Evolutionary conservation across 1,284 basidiomycete genomes (phyloP).

Genomic region (Hypsizygus ulmarius): DNA sequence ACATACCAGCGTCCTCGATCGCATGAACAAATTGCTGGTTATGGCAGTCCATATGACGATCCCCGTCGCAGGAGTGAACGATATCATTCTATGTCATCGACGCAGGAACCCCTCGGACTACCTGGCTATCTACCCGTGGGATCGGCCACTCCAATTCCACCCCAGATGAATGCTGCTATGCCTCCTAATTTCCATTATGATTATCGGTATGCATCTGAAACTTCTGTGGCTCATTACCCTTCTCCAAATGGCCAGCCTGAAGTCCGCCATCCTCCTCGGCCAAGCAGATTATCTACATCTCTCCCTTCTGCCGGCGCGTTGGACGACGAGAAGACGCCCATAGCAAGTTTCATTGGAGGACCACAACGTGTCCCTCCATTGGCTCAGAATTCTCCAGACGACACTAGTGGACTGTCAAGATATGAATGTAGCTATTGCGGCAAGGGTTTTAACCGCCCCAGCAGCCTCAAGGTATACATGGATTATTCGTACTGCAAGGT

Average conservation of each 20-base stretch:
- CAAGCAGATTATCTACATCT: conserved; percentile 25
- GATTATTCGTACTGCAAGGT: conserved; percentile 10
- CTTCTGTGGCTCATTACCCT: conserved; percentile 1
- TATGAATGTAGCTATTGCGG: conserved; percentile 78
- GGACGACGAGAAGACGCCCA: conserved; percentile 30
- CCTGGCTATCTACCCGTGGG: too few relatives aligned
- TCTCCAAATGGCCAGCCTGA: not conserved
- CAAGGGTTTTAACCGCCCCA: conserved; percentile 78
- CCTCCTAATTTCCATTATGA: too few relatives aligned
- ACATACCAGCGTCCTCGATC: not conserved
- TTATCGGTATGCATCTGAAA: not conserved
- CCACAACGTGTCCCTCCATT: conserved; percentile 1
- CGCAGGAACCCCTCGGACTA: too few relatives aligned
- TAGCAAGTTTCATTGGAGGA: conserved; percentile 23
- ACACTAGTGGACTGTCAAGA: conserved; percentile 34
- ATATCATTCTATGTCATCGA: too few relatives aligned
- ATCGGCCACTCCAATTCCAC: too few relatives aligned
- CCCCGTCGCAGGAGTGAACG: not conserved
- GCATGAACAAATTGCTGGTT: not conserved
- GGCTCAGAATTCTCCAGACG: conserved; percentile 8
- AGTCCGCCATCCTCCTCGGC: conserved; percentile 10
- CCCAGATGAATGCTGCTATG: too few relatives aligned
- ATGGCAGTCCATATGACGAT: not conserved
- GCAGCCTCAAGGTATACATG: conserved; percentile 66
- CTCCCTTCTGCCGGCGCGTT: conserved; percentile 13